These are phyloP conservation scores for Apiospora marii DNA, from an alignment of 2,329 filamentous ascomycete species.

Conservation along the genomic window DNA sequence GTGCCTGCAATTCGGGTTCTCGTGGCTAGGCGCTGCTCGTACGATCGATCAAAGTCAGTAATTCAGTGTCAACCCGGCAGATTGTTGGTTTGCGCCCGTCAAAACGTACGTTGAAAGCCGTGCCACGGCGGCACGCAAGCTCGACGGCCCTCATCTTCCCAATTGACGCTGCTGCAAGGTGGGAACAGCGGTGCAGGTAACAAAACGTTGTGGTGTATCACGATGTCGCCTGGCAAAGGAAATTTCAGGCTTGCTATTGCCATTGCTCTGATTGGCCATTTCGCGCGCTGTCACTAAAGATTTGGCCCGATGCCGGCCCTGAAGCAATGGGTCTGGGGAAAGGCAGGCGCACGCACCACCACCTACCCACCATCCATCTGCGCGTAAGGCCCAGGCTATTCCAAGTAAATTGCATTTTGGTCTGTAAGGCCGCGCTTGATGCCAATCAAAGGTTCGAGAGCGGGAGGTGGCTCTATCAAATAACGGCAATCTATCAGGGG, in stretches of 20 bases:
- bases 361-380: background rate
- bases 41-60: background rate
- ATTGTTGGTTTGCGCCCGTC: background rate
- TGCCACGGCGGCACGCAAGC: slow-evolving; percentile 41
- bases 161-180: slow-evolving; percentile 29
- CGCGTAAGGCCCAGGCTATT: background rate
- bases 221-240: slow-evolving; percentile 4
- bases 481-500: no score
- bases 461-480: no score
- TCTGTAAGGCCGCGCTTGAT: no score
- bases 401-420: no score
- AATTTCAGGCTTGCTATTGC: slow-evolving; percentile 15
- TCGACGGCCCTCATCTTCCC: slow-evolving; percentile 43
- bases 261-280: slow-evolving; percentile 12
- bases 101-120: slow-evolving; percentile 40
- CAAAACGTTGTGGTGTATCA: background rate
- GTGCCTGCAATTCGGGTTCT: slow-evolving; percentile 35
- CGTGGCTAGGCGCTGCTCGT: slow-evolving; percentile 37
- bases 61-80: background rate
- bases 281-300: background rate
- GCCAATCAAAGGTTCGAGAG: no score
- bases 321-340: background rate
- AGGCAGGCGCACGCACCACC: slow-evolving; percentile 1
- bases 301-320: slow-evolving; percentile 21
- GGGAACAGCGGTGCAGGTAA: slow-evolving; percentile 1